Evolutionary conservation across 192 early-diverging fungal species (phyloP).

Genomic region (Podila clonocystis): DNA sequence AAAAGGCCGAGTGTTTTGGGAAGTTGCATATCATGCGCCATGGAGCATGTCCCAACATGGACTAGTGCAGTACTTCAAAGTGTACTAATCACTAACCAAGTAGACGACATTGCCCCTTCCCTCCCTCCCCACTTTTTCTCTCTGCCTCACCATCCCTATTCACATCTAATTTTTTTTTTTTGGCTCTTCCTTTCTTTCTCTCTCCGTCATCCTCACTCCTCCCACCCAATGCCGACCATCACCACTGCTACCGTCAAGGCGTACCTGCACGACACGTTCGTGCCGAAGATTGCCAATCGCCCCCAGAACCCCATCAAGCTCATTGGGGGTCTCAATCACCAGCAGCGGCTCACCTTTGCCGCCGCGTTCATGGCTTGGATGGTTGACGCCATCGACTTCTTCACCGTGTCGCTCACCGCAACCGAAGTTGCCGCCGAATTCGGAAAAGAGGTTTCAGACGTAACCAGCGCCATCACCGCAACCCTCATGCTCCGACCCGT

Average conservation of each 20-base stretch:
- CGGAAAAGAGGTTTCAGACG: slow-evolving; percentile 58
- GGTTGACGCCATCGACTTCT: slow-evolving; percentile 78
- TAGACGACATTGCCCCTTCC: no score
- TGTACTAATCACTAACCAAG: no score
- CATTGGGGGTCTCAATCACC: not conserved
- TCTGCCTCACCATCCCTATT: not conserved
- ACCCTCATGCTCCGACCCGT: slow-evolving; percentile 77
- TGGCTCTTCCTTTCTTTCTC: no score
- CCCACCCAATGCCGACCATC: not conserved
- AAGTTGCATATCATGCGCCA: no score
- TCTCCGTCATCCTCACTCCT: not conserved
- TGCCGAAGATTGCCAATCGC: not conserved
- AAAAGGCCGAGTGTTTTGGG: no score
- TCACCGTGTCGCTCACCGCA: slow-evolving; percentile 66
- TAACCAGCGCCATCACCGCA: slow-evolving; percentile 73
- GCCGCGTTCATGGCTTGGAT: slow-evolving; percentile 77
- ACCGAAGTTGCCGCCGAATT: slow-evolving; percentile 67
- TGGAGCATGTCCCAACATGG: no score
- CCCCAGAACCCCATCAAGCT: not conserved
- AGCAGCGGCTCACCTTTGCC: slow-evolving; percentile 2
- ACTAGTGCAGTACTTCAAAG: no score
- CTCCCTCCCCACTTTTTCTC: not conserved
- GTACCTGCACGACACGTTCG: slow-evolving; percentile 1
- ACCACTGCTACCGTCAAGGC: not conserved
- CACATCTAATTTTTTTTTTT: not conserved